Base-by-base conservation (phyloP, 495 filamentous ascomycete species). In the Aspergillus conjunctus region DNA sequence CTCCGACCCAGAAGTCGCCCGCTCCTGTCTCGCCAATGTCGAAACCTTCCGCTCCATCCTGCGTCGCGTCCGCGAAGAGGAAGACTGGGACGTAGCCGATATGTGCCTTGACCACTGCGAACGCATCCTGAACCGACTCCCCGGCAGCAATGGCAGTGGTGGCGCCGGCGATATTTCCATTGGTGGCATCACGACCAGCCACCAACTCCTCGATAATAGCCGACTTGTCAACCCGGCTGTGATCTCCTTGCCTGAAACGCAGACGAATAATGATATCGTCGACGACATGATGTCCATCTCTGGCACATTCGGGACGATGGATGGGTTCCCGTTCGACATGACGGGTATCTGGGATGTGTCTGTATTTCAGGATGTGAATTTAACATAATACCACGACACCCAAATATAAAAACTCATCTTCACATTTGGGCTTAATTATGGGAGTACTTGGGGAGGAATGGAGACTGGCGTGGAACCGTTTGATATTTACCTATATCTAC, bases 71-170 rank as follows among this genome's bases (percentile, higher is more conserved):
- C 72, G 72, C 14, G 79, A 84, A 56, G 73, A 81, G 58, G 76
- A 83, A 61, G 79, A 81, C 64, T 84, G 79, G 79, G 81, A 84
- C 56, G 72, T 83, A 3, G 81, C 79, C 9, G 76, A 80, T 51
- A 79, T 81, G 73, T 84, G 81, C 51, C 69, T 84, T 17, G 81
- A 82, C 41, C 77, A 82, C 62, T 82, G 79, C 63, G 76, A 80
- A 41, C 71, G 73, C 17, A 75, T 80, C 61, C 75, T 79, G 63
- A 74, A 73, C 68, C 65, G 75, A 43, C 73, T 79, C 21, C 75
- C 75, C 6, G 68, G 72, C 12, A 72, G 59, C 48, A 61, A 59
- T 43, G 61, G 58, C 32, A 60, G 30, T 54, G 56, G 41, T 30
- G 37, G 60, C 37, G 64, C 58, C 34, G 52, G 61, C 10, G 52